phyloP scores from a whole-genome alignment of 345 rosid genomes.

The Citrus australasica region DNA sequence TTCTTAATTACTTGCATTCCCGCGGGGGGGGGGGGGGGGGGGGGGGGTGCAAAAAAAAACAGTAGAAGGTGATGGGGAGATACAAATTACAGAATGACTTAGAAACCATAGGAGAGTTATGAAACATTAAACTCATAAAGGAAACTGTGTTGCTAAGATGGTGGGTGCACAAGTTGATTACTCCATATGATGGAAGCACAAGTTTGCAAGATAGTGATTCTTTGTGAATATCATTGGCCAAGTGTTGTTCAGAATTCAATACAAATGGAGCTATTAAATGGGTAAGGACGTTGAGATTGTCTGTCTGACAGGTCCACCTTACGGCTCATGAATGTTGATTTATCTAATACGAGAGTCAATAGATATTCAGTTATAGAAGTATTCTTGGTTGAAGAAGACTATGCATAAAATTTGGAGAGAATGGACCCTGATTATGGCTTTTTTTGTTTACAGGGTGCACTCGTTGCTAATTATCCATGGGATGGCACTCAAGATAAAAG shows the following conservation, averaged over 20 bases:
- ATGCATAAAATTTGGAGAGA: background rate
- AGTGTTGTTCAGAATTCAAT: background rate
- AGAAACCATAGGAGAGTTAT: background rate
- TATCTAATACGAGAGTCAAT: background rate
- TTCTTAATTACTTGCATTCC: background rate
- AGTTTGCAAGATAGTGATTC: background rate
- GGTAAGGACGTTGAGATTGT: background rate
- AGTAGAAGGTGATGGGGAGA: background rate
- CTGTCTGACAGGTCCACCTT: background rate
- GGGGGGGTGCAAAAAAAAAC: no score
- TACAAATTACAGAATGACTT: background rate
- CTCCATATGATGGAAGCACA: background rate
- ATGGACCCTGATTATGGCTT: background rate
- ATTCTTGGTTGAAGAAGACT: constrained; percentile 13
- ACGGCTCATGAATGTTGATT: background rate
- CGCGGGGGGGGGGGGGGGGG: no score
- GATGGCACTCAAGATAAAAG: constrained; percentile 78
- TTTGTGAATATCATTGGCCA: background rate
- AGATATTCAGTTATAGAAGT: background rate
- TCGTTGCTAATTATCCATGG: constrained; percentile 98
- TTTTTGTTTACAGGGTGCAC: constrained; percentile 71
- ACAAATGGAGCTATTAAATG: no score
- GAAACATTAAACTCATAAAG: background rate
- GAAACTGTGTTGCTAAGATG: background rate
- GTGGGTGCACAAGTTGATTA: background rate